Conservation (phyloP, 768 basidiomycete species). For the Piloderma croceum region DNA sequence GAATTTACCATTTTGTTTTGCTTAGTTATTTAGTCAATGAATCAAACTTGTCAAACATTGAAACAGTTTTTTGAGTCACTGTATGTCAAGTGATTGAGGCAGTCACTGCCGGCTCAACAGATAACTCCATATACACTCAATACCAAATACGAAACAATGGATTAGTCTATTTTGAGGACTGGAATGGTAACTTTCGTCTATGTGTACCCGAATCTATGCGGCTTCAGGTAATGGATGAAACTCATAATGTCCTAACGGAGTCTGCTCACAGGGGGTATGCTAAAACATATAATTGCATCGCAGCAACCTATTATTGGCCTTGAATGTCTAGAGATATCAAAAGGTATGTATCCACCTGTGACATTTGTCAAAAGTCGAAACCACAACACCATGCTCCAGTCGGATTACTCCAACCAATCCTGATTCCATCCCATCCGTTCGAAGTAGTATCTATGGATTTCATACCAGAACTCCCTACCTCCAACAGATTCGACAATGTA, state of each 20-base stretch:
- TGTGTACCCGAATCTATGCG: conserved; percentile 21
- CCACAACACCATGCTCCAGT: not conserved
- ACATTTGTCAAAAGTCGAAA: conserved; percentile 13
- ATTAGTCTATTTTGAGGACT: conserved; percentile 22
- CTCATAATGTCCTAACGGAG: conserved; percentile 19
- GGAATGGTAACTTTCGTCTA: conserved; percentile 16
- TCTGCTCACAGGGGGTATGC: conserved; percentile 26
- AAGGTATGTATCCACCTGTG: too few relatives aligned
- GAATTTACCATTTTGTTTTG: too few relatives aligned
- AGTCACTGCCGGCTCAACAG: too few relatives aligned
- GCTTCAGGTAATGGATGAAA: conserved; percentile 18
- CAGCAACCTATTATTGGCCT: conserved; percentile 27
- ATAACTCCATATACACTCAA: conserved; percentile 7
- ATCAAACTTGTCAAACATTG: too few relatives aligned
- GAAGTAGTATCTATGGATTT: conserved; percentile 9
- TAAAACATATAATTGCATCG: conserved; percentile 20
- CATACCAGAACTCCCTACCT: not conserved
- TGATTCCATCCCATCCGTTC: conserved; percentile 9
- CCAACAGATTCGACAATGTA: conserved; percentile 5
- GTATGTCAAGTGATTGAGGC: too few relatives aligned
- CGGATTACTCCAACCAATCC: conserved; percentile 6
- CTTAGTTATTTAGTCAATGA: too few relatives aligned
- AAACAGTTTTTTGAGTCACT: too few relatives aligned
- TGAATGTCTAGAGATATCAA: conserved; percentile 25
- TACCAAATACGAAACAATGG: conserved; percentile 11